Conservation (phyloP, 2,329 filamentous ascomycete genomes). For the Apiospora marii region DNA sequence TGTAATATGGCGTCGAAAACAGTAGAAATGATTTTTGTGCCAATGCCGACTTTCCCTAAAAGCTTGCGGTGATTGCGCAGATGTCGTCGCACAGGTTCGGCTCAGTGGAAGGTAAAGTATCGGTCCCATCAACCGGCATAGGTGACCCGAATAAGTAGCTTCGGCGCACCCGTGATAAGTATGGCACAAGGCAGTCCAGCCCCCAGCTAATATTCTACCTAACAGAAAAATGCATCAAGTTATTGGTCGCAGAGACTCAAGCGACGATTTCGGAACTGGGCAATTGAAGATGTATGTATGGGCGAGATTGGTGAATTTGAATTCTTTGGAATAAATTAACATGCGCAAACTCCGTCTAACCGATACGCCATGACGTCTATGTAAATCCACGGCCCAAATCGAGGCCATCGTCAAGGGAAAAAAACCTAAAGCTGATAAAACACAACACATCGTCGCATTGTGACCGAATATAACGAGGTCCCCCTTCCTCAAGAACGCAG, state of each 20-base stretch:
- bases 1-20: too few relatives aligned
- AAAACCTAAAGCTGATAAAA: background rate
- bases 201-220: background rate
- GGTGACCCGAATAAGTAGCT: background rate
- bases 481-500: background rate
- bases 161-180: background rate
- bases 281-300: background rate
- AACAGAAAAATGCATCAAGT: background rate
- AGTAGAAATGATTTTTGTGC: too few relatives aligned
- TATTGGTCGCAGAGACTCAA: background rate
- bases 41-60: too few relatives aligned
- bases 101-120: too few relatives aligned
- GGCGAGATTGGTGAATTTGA: background rate
- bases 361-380: constrained; percentile 14
- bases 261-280: too few relatives aligned
- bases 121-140: background rate
- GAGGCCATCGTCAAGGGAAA: background rate
- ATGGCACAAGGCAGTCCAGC: background rate
- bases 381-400: too few relatives aligned
- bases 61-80: too few relatives aligned
- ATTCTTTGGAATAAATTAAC: background rate
- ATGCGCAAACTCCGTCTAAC: background rate
- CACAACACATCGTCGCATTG: too few relatives aligned
- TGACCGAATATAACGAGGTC: background rate
- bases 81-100: too few relatives aligned